These are phyloP conservation scores for Tricladium varicosporioides DNA, from an alignment of 2,329 filamentous ascomycete species.

Conservation along the genomic window DNA sequence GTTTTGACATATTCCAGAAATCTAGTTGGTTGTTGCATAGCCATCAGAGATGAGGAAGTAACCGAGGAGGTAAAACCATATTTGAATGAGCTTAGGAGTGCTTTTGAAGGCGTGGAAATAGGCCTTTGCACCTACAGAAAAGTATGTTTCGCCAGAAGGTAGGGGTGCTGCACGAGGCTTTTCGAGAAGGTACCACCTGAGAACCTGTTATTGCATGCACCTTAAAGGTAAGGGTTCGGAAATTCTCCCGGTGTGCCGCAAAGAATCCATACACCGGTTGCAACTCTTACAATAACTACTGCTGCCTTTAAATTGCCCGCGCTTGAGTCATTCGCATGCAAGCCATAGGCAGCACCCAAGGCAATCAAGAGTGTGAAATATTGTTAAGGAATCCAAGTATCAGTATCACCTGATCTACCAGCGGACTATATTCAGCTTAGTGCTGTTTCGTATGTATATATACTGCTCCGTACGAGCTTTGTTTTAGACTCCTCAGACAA, in stretches of 20 bases:
- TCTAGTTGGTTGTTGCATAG: constrained; percentile 67
- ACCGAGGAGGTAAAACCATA: constrained; percentile 58
- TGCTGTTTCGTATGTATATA: too few relatives aligned
- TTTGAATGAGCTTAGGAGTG: constrained; percentile 64
- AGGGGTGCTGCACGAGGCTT: constrained; percentile 60
- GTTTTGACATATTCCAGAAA: constrained; percentile 64
- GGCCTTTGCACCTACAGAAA: constrained; percentile 27
- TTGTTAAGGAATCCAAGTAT: too few relatives aligned
- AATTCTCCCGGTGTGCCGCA: constrained; percentile 54
- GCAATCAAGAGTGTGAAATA: constrained; percentile 58
- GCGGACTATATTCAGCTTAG: too few relatives aligned
- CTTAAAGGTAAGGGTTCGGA: neutral
- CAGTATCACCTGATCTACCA: too few relatives aligned
- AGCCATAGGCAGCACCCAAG: constrained; percentile 59
- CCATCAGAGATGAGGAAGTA: constrained; percentile 68
- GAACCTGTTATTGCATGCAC: neutral
- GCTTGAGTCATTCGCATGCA: constrained; percentile 56
- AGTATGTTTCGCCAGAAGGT: constrained; percentile 44
- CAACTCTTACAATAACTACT: constrained; percentile 63
- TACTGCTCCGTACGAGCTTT: too few relatives aligned
- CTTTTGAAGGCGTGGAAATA: constrained; percentile 51
- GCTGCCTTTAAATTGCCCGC: constrained; percentile 65
- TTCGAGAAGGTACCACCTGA: constrained; percentile 57
- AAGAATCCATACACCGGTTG: constrained; percentile 61
- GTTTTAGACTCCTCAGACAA: too few relatives aligned